phyloP scores from a whole-genome alignment of 257 asterid genomes.

The Gentiana macrophylla region DNA sequence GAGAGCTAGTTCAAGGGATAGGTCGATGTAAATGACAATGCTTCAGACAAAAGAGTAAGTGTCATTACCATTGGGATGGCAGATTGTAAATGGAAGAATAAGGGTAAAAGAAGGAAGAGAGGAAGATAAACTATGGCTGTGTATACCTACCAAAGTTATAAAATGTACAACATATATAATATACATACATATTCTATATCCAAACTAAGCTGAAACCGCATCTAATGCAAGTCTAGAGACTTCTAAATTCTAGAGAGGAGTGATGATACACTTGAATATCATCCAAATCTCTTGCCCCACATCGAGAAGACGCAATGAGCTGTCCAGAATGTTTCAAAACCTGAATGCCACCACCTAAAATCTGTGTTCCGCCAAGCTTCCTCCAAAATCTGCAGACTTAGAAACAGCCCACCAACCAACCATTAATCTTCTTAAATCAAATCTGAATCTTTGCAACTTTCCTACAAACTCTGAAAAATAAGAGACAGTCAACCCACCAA shows the following conservation, averaged over 20 bases:
- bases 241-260: constrained; percentile 6
- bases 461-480: constrained; percentile 2
- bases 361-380: no score
- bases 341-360: constrained; percentile 2
- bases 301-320: constrained; percentile 7
- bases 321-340: neutral
- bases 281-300: constrained; percentile 5
- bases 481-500: constrained; percentile 34
- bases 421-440: constrained; percentile 7
- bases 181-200: neutral
- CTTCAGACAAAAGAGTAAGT: no score
- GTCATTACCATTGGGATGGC: no score
- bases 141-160: constrained; percentile 16
- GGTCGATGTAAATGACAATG: no score
- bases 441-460: no score
- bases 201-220: constrained; percentile 9
- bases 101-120: neutral
- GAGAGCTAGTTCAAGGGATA: neutral
- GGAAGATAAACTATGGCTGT: neutral
- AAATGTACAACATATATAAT: constrained; percentile 33
- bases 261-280: constrained; percentile 5
- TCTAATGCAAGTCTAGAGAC: constrained; percentile 1
- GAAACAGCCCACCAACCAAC: constrained; percentile 1
- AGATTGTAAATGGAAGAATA: neutral
- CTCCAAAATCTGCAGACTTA: no score